A percentile compares a stretch with the other conserved stretches of the same genome.
phyloP scores from a whole-genome alignment of 2,329 filamentous ascomycete genomes.

The Colletotrichum acutatum region DNA sequence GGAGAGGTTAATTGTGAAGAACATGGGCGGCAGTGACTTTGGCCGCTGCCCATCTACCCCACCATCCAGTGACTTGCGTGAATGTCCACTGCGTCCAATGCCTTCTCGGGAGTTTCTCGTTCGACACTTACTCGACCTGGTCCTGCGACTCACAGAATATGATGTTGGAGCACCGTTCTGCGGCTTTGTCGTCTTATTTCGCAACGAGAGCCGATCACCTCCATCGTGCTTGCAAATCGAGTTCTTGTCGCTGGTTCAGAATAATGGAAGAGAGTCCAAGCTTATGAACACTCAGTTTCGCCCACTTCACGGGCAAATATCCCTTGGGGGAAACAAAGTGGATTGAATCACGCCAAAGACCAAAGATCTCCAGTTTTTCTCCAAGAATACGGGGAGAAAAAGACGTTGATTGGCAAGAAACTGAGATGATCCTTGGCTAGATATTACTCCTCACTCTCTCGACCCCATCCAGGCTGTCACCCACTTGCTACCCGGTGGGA shows the following conservation, averaged over 20 bases:
- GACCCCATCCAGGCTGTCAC: background rate
- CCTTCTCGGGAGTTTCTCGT: too few relatives aligned
- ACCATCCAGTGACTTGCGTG: background rate
- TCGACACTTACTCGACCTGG: background rate
- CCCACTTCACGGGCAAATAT: background rate
- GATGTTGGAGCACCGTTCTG: background rate
- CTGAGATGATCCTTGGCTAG: background rate
- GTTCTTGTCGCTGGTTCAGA: background rate
- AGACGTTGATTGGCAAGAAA: background rate
- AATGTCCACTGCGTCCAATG: too few relatives aligned
- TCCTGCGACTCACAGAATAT: background rate
- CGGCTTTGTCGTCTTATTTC: background rate
- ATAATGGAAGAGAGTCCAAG: background rate
- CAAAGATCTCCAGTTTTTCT: background rate
- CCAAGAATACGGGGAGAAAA: background rate
- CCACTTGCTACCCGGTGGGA: background rate
- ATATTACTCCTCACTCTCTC: background rate
- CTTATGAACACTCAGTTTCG: background rate
- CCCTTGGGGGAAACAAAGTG: background rate
- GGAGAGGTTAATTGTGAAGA: background rate
- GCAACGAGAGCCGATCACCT: background rate
- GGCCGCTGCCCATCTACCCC: background rate
- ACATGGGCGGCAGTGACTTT: background rate
- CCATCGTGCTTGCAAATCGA: background rate
- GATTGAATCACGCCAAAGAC: background rate